Base-by-base conservation (phyloP, 176 grass and related monocot species). In the Canna indica region DNA sequence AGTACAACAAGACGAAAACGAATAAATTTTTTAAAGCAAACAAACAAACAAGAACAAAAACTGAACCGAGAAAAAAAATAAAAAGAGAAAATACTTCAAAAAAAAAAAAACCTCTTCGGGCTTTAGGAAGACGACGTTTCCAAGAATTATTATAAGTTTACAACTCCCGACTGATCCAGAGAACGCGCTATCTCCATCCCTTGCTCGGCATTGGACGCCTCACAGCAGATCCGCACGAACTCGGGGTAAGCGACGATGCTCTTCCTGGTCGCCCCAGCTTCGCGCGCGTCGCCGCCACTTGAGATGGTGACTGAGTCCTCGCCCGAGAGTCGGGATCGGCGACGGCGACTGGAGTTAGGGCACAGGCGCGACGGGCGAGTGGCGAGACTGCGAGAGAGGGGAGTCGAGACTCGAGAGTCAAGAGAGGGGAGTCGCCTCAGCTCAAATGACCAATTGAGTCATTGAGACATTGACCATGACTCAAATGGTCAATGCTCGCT, bases 131-230 rank as follows among this genome's bases (percentile, higher is more conserved):
- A 99, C 90, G 68, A 61, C 79, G 80, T 84, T 78, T 52, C 87
- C 87, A 63, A 94, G 84, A 1, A 94, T 90, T 53, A 99, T 88
- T 50, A n/a, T n/a, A n/a, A n/a, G n/a, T n/a, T n/a, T n/a, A 99
- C 90, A 29, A 85, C 82, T 69, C 95, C 90, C 33, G 90, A 84
- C 75, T 94, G 81, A 60, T 99, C 95, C 65, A 99, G 95, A 12
- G 90, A 85, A 29, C 84, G 82, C 25, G 90, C 95, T 42, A 99
- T 82, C 82, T 83, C 70, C 20, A 78, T 48, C 0, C 90, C 95
- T 0, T 50, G 28, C 59, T 84, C 84, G 3, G 58, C 9, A 8
- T 85, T 85, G 20, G 87, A 53, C 9, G 90, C 80, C 47, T 94
- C 90, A 81, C 83, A 70, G 90, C 95, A 99, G 52, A 86, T 73